phyloP scores from a whole-genome alignment of 208 protist species.

The Hexamita inflata region DNA sequence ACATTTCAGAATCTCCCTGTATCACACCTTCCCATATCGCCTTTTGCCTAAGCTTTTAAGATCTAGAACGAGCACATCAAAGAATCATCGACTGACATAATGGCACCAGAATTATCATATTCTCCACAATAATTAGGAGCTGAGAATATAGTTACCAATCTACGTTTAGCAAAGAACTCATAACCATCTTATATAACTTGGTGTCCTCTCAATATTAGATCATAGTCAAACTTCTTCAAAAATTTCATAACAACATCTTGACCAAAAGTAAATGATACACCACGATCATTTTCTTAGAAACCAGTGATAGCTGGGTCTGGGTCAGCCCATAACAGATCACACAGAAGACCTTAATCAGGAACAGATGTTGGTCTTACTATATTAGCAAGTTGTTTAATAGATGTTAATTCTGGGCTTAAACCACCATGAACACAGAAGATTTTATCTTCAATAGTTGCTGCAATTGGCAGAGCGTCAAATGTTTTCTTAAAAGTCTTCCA shows the following conservation, averaged over 20 bases:
- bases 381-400: conserved; percentile 79
- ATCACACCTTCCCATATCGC: too few species aligned
- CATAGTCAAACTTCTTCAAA: conserved; percentile 89
- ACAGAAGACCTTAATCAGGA: conserved; percentile 90
- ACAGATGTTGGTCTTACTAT: conserved; percentile 90
- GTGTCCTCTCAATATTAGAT: conserved; percentile 94
- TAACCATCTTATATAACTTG: conserved; percentile 95
- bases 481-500: conserved; percentile 96
- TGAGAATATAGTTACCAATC: conserved; percentile 97
- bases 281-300: conserved; percentile 88
- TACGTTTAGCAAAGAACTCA: conserved; percentile 94
- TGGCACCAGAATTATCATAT: conserved; percentile 96
- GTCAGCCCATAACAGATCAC: conserved; percentile 96
- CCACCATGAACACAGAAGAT: conserved; percentile 97
- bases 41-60: conserved; percentile 5
- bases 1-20: too few species aligned
- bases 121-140: conserved; percentile 98
- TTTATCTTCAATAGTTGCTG: conserved; percentile 94
- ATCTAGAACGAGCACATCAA: conserved; percentile 93
- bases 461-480: conserved; percentile 94
- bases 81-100: conserved; percentile 84
- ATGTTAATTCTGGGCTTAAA: conserved; percentile 78
- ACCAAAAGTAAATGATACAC: conserved; percentile 92
- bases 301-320: conserved; percentile 75
- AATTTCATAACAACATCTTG: conserved; percentile 87